Conservation (phyloP, 345 rosid species). For the Eucalyptus dawsonii region DNA sequence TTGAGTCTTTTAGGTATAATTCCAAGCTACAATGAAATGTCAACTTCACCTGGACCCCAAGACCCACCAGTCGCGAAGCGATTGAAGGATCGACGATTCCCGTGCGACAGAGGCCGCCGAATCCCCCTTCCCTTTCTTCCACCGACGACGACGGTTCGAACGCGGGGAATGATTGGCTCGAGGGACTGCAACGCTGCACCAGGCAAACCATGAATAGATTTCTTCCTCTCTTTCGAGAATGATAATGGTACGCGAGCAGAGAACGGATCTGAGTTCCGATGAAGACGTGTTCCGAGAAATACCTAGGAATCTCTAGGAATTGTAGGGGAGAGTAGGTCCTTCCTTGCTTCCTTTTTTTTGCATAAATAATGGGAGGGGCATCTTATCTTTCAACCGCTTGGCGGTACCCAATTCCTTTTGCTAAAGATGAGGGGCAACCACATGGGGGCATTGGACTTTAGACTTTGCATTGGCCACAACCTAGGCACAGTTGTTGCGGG, state of each 20-base stretch:
- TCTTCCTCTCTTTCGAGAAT: not conserved
- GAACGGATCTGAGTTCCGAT: not conserved
- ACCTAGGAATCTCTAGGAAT: not conserved
- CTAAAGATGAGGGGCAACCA: not conserved
- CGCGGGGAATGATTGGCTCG: not conserved
- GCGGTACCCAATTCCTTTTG: not conserved
- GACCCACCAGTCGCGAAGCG: not conserved
- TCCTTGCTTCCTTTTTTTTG: not conserved
- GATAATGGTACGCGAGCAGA: not conserved
- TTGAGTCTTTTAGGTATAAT: not conserved
- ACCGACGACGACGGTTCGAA: too few relatives aligned
- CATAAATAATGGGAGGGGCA: not conserved
- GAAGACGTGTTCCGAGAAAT: not conserved
- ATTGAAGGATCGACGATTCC: not conserved
- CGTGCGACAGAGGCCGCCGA: not conserved
- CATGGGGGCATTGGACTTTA: not conserved
- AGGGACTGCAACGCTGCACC: not conserved
- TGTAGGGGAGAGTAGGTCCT: not conserved
- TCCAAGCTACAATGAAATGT: not conserved
- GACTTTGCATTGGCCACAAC: not conserved
- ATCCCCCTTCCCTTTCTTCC: not conserved
- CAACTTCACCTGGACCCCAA: not conserved
- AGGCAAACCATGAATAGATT: not conserved
- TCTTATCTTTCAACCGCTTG: not conserved
- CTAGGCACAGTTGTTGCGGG: not conserved